A percentile compares a stretch with the other conserved stretches of the same genome.
These are phyloP conservation scores for Quercus mongolica DNA, from an alignment of 306 rosid species.

Conservation along the genomic window DNA sequence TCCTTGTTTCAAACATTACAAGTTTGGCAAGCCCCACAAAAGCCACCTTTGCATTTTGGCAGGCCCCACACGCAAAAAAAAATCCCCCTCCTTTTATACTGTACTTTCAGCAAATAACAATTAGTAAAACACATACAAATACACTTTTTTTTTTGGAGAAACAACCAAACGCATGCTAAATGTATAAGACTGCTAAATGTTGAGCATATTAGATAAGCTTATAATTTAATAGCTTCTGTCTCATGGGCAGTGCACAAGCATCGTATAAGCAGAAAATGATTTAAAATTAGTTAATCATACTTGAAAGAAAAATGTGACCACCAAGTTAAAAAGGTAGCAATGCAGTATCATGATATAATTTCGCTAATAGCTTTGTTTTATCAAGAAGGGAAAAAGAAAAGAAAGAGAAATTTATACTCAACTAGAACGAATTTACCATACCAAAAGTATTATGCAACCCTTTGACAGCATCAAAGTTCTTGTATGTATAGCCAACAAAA, in stretches of 20 bases:
- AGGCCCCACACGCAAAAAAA: too few species aligned
- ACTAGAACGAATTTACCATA: conserved; percentile 27
- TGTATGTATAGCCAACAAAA: conserved; percentile 96
- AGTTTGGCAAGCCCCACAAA: too few species aligned
- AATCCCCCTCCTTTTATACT: too few species aligned
- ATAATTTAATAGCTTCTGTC: neutral
- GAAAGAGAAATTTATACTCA: neutral
- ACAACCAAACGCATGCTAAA: neutral
- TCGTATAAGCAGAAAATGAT: neutral
- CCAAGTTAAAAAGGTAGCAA: neutral
- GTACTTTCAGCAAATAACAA: too few species aligned
- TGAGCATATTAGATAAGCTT: neutral
- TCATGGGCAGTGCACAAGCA: neutral
- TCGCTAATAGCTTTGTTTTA: neutral
- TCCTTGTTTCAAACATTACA: neutral
- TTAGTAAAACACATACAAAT: too few species aligned
- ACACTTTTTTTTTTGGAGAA: too few species aligned
- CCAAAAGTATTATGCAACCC: conserved; percentile 57
- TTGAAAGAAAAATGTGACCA: neutral
- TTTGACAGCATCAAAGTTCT: conserved; percentile 88
- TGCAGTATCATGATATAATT: neutral
- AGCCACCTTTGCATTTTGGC: too few species aligned
- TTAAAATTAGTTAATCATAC: neutral
- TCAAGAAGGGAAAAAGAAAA: conserved; percentile 4
- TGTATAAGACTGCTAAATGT: neutral